Evolutionary conservation across 352 stramenopile species (phyloP).

Genomic region (Elongisporangium senticosum): DNA sequence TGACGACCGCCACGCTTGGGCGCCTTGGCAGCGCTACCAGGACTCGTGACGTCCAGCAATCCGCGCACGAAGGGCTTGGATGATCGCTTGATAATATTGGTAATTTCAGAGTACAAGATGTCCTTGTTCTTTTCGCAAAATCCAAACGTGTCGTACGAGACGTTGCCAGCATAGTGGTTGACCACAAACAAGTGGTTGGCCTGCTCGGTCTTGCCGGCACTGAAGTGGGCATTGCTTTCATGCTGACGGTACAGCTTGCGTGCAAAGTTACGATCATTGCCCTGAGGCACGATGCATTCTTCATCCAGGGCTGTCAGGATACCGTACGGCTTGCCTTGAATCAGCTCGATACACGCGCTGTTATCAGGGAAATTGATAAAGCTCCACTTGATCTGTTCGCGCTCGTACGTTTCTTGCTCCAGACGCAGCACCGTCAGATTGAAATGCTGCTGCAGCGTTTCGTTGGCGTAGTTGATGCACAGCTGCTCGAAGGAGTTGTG

Average conservation of each 20-base stretch:
- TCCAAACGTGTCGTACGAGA: slow-evolving; percentile 91
- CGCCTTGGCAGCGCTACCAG: slow-evolving; percentile 14
- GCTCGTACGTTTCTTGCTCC: slow-evolving; percentile 86
- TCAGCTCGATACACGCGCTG: slow-evolving; percentile 85
- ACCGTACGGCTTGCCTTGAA: slow-evolving; percentile 80
- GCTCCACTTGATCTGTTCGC: slow-evolving; percentile 83
- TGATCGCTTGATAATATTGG: slow-evolving; percentile 62
- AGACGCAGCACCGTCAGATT: slow-evolving; percentile 84
- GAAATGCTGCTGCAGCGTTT: slow-evolving; percentile 92
- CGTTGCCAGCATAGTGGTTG: slow-evolving; percentile 91
- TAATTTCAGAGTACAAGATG: slow-evolving; percentile 82
- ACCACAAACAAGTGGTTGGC: slow-evolving; percentile 79
- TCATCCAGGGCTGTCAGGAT: slow-evolving; percentile 86
- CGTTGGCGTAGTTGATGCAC: slow-evolving; percentile 94
- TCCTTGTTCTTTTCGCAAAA: slow-evolving; percentile 98
- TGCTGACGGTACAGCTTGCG: slow-evolving; percentile 78
- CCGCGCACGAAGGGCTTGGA: slow-evolving; percentile 66
- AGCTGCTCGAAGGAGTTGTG: slow-evolving; percentile 95
- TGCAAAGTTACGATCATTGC: slow-evolving; percentile 83
- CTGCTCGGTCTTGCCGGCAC: slow-evolving; percentile 68
- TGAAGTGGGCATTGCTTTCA: slow-evolving; percentile 62
- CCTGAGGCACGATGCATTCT: slow-evolving; percentile 86
- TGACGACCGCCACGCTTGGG: slow-evolving; percentile 3
- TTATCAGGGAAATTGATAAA: slow-evolving; percentile 91
- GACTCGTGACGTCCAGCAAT: slow-evolving; percentile 29